phyloP scores from a whole-genome alignment of 2,329 filamentous ascomycete genomes.

The Capronia coronata region DNA sequence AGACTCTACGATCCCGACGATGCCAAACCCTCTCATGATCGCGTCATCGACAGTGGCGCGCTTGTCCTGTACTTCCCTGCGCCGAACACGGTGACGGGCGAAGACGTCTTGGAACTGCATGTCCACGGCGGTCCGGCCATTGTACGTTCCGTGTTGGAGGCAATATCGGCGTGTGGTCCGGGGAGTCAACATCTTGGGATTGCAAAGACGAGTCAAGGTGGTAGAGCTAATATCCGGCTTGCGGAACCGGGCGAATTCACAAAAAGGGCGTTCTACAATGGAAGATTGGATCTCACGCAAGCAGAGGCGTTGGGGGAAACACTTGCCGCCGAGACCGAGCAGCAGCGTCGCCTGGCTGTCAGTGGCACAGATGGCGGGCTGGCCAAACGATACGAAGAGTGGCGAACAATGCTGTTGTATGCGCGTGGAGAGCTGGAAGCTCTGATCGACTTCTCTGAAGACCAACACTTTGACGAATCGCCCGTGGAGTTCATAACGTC shows the following conservation, averaged over 20 bases:
- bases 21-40: slow-evolving; percentile 33
- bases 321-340: slow-evolving; percentile 69
- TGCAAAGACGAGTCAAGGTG: too few species aligned
- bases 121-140: slow-evolving; percentile 89
- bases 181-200: neutral
- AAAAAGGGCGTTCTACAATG: slow-evolving; percentile 79
- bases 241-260: slow-evolving; percentile 96
- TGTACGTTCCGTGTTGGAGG: slow-evolving; percentile 74
- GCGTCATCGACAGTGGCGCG: slow-evolving; percentile 66
- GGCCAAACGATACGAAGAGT: slow-evolving; percentile 70
- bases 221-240: too few species aligned
- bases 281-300: slow-evolving; percentile 78
- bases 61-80: slow-evolving; percentile 75
- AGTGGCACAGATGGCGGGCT: slow-evolving; percentile 66
- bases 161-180: slow-evolving; percentile 53
- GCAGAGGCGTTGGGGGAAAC: slow-evolving; percentile 60
- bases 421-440: slow-evolving; percentile 90
- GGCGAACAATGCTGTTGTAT: slow-evolving; percentile 69
- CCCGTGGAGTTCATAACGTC: slow-evolving; percentile 63
- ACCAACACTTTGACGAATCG: slow-evolving; percentile 92
- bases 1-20: slow-evolving; percentile 60
- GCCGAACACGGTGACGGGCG: slow-evolving; percentile 80
- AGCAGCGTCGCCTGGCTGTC: slow-evolving; percentile 81
- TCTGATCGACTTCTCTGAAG: slow-evolving; percentile 93
- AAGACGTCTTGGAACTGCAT: slow-evolving; percentile 87